Evolutionary conservation across 441 rosid genomes (phyloP), one percentile per base, ranked within the genome.

Genomic region (Rhodomyrtus psidioides): DNA sequence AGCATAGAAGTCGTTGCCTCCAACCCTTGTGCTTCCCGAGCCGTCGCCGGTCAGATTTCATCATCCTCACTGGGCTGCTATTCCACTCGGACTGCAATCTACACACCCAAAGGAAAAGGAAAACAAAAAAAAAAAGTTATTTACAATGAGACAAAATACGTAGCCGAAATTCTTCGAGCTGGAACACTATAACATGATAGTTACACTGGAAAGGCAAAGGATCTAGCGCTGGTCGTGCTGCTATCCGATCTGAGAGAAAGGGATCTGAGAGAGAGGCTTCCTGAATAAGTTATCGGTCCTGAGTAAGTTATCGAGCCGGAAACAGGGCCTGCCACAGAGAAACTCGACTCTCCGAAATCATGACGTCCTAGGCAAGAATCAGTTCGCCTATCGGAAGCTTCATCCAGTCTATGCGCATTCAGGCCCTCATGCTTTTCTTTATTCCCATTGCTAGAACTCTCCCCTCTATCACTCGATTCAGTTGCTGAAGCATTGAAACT

Each of bases 11-110:
- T 83, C 90, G 82, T 55, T 88, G 90, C 91, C 88, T 93, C 98
- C 99, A 97, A 56, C 92, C 85, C 88, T 89, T 90, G 10, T 88
- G 94, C 90, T 94, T 95, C 84, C 89, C 89, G 24, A 74, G 82
- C 57, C 46, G 88, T 82, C 91, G 92, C 89, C 92, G 86, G 30
- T 94, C 95, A 54, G 96, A 94, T 90, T 94, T 94, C 12, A 92
- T 94, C 99, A 97, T 97, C 88, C 97, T 93, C 83, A 94, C 95
- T 0, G 98, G 99, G 91, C 99, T 97, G 90, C 95, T 92, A 84
- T 93, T 94, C 98, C 99, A 96, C 86, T 97, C 99, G 0, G 94
- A 82, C 86, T 97, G 98, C 86, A 97, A 90, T 91, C 99, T 97
- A 91, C 57, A 87, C 4, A 23, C 49, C 49, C 12, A 39, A 39